A percentile compares a stretch with the other conserved stretches of the same genome.
Evolutionary conservation across 1,284 basidiomycete genomes (phyloP).

Genomic region (Sparassis latifolia): DNA sequence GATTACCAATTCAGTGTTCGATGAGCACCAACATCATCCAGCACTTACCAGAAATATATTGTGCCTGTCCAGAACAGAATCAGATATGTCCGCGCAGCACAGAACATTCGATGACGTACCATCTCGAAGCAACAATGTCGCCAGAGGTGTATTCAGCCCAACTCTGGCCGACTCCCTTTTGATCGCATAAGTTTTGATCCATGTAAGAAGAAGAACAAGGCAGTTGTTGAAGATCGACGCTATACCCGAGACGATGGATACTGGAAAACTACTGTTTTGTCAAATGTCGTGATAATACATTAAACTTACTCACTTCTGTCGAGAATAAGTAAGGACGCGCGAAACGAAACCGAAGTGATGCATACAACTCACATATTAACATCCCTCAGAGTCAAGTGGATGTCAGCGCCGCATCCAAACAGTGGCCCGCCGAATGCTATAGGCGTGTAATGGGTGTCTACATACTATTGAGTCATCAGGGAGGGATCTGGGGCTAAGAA

Average conservation of each 20-base stretch:
- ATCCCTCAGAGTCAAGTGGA: too few species aligned
- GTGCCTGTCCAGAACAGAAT: conserved; percentile 9
- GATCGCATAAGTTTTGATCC: conserved; percentile 16
- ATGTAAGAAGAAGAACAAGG: conserved; percentile 15
- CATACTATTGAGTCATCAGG: conserved; percentile 6
- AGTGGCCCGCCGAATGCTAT: conserved; percentile 15
- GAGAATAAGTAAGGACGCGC: background rate
- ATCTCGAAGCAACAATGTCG: conserved; percentile 16
- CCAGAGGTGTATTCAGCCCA: conserved; percentile 11
- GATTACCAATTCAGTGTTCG: background rate
- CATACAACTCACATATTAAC: background rate
- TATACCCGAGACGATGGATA: conserved; percentile 4
- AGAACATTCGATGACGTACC: conserved; percentile 8
- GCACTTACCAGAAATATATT: conserved; percentile 14
- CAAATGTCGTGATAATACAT: background rate
- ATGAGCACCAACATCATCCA: background rate
- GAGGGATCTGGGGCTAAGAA: background rate
- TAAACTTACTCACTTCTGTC: conserved; percentile 1
- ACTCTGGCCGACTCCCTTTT: conserved; percentile 12
- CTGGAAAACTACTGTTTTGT: background rate
- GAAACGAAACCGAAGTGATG: background rate
- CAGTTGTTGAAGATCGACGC: conserved; percentile 7
- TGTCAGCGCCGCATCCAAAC: conserved; percentile 13
- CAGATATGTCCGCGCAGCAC: background rate
- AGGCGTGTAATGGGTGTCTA: conserved; percentile 10